Conservation (phyloP, 495 filamentous ascomycete genomes). For the Ascodesmis nigricans region DNA sequence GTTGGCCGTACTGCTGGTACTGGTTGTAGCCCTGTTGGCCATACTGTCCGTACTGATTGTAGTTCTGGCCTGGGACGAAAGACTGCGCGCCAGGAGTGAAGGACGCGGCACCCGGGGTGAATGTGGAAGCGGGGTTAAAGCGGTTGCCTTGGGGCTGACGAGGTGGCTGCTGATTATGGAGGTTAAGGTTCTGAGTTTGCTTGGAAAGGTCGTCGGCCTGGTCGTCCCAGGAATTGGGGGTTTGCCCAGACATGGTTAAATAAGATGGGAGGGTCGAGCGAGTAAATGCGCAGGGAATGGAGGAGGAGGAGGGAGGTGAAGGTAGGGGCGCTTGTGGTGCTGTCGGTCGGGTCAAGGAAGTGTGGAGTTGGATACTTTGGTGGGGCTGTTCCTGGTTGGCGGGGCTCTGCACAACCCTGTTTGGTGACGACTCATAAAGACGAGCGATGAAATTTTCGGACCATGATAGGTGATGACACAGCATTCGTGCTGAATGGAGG, state of each 20-base stretch:
- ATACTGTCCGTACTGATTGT: slow-evolving; percentile 29
- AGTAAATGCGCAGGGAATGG: no score
- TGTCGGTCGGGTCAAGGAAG: no score
- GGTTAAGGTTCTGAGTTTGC: slow-evolving; percentile 51
- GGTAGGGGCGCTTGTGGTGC: no score
- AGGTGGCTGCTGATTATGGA: slow-evolving; percentile 28
- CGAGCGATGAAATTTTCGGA: no score
- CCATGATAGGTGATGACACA: no score
- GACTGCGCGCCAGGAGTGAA: slow-evolving; percentile 60
- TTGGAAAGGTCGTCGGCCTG: slow-evolving; percentile 76
- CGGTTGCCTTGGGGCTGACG: slow-evolving; percentile 26
- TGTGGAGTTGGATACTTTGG: no score
- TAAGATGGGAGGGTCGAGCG: slow-evolving; percentile 15
- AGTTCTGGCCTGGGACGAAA: slow-evolving; percentile 65
- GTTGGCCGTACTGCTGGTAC: slow-evolving; percentile 31
- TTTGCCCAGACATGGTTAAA: slow-evolving; percentile 50
- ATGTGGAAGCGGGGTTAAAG: slow-evolving; percentile 24
- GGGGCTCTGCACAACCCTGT: no score
- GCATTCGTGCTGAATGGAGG: no score
- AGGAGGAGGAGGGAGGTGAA: no score
- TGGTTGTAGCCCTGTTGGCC: slow-evolving; percentile 27
- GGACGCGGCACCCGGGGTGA: slow-evolving; percentile 52
- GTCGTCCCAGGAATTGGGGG: slow-evolving; percentile 86
- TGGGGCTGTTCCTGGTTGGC: no score
- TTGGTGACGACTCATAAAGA: no score